Evolutionary conservation across 2,329 filamentous ascomycete genomes (phyloP).

Genomic region (Talaromyces amestolkiae): DNA sequence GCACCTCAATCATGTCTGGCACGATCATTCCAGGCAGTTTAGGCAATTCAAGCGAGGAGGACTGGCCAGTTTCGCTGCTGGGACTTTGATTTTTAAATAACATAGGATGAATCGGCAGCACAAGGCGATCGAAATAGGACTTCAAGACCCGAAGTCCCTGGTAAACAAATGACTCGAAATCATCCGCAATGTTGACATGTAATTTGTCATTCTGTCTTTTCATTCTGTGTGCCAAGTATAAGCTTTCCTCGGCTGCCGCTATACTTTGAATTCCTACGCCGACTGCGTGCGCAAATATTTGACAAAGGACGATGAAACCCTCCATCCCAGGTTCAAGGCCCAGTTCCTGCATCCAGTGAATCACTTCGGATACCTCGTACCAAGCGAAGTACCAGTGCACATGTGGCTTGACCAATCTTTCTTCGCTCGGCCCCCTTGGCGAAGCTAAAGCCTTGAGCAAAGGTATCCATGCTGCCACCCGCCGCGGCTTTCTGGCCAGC

Average conservation of each 20-base stretch:
- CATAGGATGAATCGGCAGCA: constrained; percentile 26
- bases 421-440: constrained; percentile 24
- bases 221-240: constrained; percentile 27
- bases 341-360: constrained; percentile 35
- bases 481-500: constrained; percentile 28
- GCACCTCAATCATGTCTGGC: constrained; percentile 35
- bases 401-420: constrained; percentile 24
- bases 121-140: constrained; percentile 35
- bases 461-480: constrained; percentile 37
- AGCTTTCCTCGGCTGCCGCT: constrained; percentile 28
- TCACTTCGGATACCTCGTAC: constrained; percentile 35
- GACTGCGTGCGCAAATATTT: constrained; percentile 36
- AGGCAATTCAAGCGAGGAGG: neutral
- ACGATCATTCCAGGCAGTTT: constrained; percentile 21
- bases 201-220: constrained; percentile 15
- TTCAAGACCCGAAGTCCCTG: constrained; percentile 35
- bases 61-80: neutral
- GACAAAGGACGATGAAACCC: constrained; percentile 38
- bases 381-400: constrained; percentile 38
- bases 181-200: constrained; percentile 3
- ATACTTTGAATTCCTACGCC: constrained; percentile 31
- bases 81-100: neutral
- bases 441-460: constrained; percentile 34
- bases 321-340: constrained; percentile 32
- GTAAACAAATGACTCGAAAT: constrained; percentile 32